Evolutionary conservation across 2,329 filamentous ascomycete genomes (phyloP), one percentile per base, ranked within the genome.

Genomic region (Stachybotrys chartarum): DNA sequence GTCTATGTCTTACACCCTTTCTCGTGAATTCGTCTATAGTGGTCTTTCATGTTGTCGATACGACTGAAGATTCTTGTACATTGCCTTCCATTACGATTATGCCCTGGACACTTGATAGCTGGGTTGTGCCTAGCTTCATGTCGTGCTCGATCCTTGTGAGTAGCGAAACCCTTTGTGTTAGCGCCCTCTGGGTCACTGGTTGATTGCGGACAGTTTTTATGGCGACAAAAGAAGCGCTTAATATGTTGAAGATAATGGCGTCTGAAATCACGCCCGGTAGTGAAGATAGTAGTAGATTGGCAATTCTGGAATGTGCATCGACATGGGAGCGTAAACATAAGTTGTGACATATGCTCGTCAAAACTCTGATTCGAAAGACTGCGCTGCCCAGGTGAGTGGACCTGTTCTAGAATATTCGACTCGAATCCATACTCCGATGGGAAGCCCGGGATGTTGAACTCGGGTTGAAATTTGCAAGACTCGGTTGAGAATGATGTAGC

Each of bases 61-160:
- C 51, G 51, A 31, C 51, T 53, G 24, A 53, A 53, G 11, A 42
- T 53, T 31, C 51, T 53, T 42, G 51, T 46, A n/a, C 51, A 53
- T 31, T 53, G 51, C 7, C 24, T 42, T 45, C 51, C 51, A 42
- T 53, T 53, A 8, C 31, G 51, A 32, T 53, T 31, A 7, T 32
- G 51, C 35, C 35, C 46, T 6, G 39, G 51, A 42, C 51, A 53
- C 16, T 47, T 45, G 24, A 53, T 53, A 11, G 51, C 51, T 17
- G 51, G 51, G 42, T 53, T 53, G n/a, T 53, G 51, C 51, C 47
- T 53, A n/a, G 51, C 51, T 31, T 53, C 51, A 24, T 53, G 51
- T 35, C 51, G 51, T 16, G 51, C 51, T 16, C 51, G 51, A 24
- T 53, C 51, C n/a, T 53, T 53, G 51, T 42, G 51, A 16, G 51